Evolutionary conservation across 768 basidiomycete genomes (phyloP).

Genomic region (Melanogaster broomeanus): DNA sequence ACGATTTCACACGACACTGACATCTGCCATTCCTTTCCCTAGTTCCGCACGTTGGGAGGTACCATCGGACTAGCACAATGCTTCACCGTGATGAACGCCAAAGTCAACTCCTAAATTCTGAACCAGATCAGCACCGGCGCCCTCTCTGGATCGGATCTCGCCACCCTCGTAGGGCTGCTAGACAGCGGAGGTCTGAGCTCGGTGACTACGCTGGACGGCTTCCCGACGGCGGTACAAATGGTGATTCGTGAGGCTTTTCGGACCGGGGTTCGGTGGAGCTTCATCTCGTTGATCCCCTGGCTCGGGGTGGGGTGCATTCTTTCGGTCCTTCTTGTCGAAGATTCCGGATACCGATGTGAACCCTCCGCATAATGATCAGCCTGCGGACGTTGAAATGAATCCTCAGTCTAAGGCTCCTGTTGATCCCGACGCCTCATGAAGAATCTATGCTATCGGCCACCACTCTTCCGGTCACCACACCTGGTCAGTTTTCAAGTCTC

Average conservation of each 20-base stretch:
- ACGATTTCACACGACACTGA: background rate
- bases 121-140: slow-evolving; percentile 24
- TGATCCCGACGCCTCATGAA: too few relatives aligned
- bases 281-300: slow-evolving; percentile 53
- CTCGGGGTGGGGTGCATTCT: slow-evolving; percentile 34
- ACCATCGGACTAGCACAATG: slow-evolving; percentile 57
- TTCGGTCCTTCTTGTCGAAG: slow-evolving; percentile 40
- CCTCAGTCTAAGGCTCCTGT: too few relatives aligned
- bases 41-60: slow-evolving; percentile 54
- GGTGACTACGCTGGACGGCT: slow-evolving; percentile 35
- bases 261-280: slow-evolving; percentile 43
- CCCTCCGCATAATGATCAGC: too few relatives aligned
- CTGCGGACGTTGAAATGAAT: too few relatives aligned
- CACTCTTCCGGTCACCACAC: too few relatives aligned
- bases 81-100: slow-evolving; percentile 46
- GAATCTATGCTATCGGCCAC: too few relatives aligned
- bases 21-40: background rate
- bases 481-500: too few relatives aligned
- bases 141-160: slow-evolving; percentile 31
- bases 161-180: slow-evolving; percentile 24
- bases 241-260: slow-evolving; percentile 43
- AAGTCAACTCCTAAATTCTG: slow-evolving; percentile 38
- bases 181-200: slow-evolving; percentile 32
- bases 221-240: slow-evolving; percentile 37
- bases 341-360: slow-evolving; percentile 37